Evolutionary conservation across 176 grass and related monocot species (phyloP), one percentile per base, ranked within the genome.

Genomic region (Musa itinerans): DNA sequence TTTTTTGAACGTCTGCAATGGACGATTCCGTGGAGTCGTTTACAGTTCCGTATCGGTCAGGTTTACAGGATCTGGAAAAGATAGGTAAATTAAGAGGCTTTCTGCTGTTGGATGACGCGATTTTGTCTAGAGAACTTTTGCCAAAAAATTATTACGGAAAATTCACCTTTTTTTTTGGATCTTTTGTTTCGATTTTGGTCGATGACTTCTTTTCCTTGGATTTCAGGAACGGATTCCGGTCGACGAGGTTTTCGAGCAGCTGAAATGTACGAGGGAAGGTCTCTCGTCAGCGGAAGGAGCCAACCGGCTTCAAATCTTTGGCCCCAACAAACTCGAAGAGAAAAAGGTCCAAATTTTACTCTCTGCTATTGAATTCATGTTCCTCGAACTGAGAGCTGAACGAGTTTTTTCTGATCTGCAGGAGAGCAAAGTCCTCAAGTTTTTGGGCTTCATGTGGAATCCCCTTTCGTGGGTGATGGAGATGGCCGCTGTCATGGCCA

Each of bases 391-490:
- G 7, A 20, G 16, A 53, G 2, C 14, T 65, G 73, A n/a, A 80
- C 50, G 14, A 2, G 8, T 63, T 22, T 55, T 53, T 79, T 22
- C 17, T 65, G 6, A 52, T 57, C 16, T 66, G 62, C 77, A 92
- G 89, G 89, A 92, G 69, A 92, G 78, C 74, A 92, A 92, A 79
- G 12, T 92, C 19, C 89, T 92, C 78, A 92, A 92, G 69, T 92
- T 88, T 80, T 84, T 92, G 16, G 83, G 81, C 2, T 92, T 92
- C 53, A 92, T 88, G 89, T 92, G 89, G 89, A 92, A 92, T 53
- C 86, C 86, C 1, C 83, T 92, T 25, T 92, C 89, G 1, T 92
- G 89, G 89, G 89, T 92, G 24, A 92, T 92, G 89, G 89, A 92
- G 50, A 76, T 76, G 0, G 86, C 89, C 3, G 89, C 89, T 9